Evolutionary conservation across 169 alveolate species (phyloP), one percentile per base, ranked within the genome.

Genomic region (Perkinsus chesapeaki): DNA sequence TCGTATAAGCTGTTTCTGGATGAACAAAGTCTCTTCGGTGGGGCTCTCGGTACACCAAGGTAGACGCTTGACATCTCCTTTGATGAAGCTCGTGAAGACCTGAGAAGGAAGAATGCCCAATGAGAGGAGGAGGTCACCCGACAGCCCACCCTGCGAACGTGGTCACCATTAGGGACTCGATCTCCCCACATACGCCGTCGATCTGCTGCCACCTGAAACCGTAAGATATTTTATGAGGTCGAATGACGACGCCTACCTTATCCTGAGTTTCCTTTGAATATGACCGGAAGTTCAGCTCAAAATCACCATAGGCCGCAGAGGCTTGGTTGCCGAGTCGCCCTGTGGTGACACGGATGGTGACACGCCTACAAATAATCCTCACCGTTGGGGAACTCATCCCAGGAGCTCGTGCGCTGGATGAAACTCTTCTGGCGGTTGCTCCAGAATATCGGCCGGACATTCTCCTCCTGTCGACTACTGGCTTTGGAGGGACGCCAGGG

Each of bases 351-450:
- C 12, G 82, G 3, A 16, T 60, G 82, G 3, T 3, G 82, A 23
- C 3, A 60, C 12, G 1, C 3, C 12, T 3, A 16, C 82, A 23
- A 34, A 23, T 7, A 34, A 47, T 10, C 7, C 37, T 27, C 23
- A 31, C 97, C 97, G 93, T 96, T 96, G 73, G 97, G 97, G 92
- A 95, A 96, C 60, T 96, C 97, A 73, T 96, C 97, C 97, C 97
- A 96, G 48, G 73, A 93, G 16, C 39, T 23, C 38, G 97, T 96
- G 39, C 97, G 91, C 37, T 96, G 96, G 48, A 96, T 96, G 94
- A 96, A 96, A 36, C 95, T 73, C 93, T 96, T 94, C 38, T 97
- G 97, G 47, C 96, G 94, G 73, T 96, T 96, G 39, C 96, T 92
- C 97, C 97, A 96, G 91, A 94, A 93, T 12, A 96, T 96, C 39